These are phyloP conservation scores for Termitomyces sp. DNA, from an alignment of 768 basidiomycete genomes.

Conservation along the genomic window DNA sequence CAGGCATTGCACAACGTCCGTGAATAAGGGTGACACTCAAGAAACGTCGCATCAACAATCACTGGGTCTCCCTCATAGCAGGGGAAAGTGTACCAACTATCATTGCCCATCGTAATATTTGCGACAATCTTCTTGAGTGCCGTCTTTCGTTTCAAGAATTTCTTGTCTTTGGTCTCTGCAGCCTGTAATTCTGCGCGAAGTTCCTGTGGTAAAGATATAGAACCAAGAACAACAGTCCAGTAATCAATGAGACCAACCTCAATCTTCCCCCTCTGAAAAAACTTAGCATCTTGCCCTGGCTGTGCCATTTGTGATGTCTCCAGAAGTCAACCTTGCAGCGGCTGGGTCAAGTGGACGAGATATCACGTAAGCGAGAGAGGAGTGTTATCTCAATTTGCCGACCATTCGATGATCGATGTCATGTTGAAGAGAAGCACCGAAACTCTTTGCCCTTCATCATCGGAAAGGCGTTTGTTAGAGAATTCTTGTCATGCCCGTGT, in stretches of 20 bases:
- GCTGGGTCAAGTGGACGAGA: background rate
- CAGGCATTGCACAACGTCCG: conserved; percentile 93
- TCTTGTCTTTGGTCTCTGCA: conserved; percentile 95
- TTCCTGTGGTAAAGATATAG: conserved; percentile 46
- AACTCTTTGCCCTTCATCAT: conserved; percentile 1
- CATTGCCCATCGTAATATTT: conserved; percentile 99
- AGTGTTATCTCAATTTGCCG: no score
- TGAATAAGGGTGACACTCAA: conserved; percentile 89
- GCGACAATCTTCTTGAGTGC: conserved; percentile 97
- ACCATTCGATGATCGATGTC: no score
- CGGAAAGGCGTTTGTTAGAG: conserved; percentile 25
- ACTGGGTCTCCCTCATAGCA: conserved; percentile 16
- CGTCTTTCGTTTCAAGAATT: conserved; percentile 88
- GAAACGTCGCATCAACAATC: conserved; percentile 15
- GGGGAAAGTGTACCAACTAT: conserved; percentile 66
- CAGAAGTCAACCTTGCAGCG: no score
- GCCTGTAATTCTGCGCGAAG: conserved; percentile 89
- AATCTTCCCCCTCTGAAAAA: conserved; percentile 90
- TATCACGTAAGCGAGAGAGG: background rate
- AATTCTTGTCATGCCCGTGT: conserved; percentile 33
- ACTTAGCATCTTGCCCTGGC: conserved; percentile 85
- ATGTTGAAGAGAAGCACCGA: conserved; percentile 6
- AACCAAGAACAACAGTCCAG: background rate
- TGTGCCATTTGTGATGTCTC: conserved; percentile 35
- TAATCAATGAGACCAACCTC: conserved; percentile 48